Evolutionary conservation across 2,329 filamentous ascomycete species (phyloP).

Genomic region (Aspergillus ochraceus): DNA sequence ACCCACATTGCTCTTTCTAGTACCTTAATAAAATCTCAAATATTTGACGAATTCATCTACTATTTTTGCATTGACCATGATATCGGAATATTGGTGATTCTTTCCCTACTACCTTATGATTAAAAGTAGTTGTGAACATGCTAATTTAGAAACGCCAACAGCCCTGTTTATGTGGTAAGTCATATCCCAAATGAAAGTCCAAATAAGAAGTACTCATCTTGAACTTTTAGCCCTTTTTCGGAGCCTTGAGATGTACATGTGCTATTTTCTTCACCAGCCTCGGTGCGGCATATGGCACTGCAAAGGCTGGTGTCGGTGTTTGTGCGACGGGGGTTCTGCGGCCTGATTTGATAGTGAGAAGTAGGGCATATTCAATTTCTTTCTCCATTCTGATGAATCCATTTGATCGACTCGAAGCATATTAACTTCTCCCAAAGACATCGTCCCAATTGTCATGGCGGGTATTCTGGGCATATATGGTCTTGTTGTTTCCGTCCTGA

Average conservation of each 20-base stretch:
- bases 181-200: conserved; percentile 4
- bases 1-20: too few relatives aligned
- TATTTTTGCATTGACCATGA: too few relatives aligned
- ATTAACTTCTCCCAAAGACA: conserved; percentile 60
- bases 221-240: conserved; percentile 75
- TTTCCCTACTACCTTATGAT: too few relatives aligned
- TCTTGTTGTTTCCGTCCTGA: conserved; percentile 84
- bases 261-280: conserved; percentile 97
- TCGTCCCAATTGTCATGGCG: conserved; percentile 99
- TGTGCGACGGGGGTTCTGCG: conserved; percentile 96
- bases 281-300: conserved; percentile 96
- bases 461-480: conserved; percentile 99
- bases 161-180: conserved; percentile 99
- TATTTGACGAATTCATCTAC: too few relatives aligned
- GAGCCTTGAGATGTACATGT: conserved; percentile 92
- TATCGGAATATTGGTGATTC: too few relatives aligned
- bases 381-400: background rate
- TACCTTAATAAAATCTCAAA: too few relatives aligned
- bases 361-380: conserved; percentile 57
- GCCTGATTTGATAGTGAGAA: conserved; percentile 98
- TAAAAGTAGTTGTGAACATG: background rate
- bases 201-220: background rate
- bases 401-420: conserved; percentile 8
- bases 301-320: conserved; percentile 98
- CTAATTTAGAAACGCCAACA: conserved; percentile 45